phyloP scores from a whole-genome alignment of 2,329 filamentous ascomycete genomes.

The Rugonectria rugulosa region DNA sequence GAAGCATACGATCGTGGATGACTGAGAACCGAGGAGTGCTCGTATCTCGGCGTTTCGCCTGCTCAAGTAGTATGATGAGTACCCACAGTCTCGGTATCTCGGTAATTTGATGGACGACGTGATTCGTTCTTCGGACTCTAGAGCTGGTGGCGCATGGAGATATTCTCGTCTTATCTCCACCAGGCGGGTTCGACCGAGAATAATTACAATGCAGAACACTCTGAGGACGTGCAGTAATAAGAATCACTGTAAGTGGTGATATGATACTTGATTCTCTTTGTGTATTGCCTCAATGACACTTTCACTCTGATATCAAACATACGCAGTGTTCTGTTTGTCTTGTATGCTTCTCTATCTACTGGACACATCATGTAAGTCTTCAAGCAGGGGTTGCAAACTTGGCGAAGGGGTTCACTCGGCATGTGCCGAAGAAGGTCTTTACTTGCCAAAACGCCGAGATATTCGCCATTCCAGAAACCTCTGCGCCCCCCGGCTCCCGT shows the following conservation, averaged over 20 bases:
- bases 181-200: no score
- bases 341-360: no score
- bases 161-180: no score
- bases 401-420: constrained; percentile 8
- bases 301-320: no score
- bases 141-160: no score
- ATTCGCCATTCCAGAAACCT: neutral
- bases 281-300: neutral
- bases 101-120: neutral
- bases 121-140: neutral
- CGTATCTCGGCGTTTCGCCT: neutral
- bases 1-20: neutral
- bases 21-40: neutral
- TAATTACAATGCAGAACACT: no score
- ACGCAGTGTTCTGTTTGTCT: no score
- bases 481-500: neutral
- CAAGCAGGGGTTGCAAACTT: no score
- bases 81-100: constrained; percentile 9
- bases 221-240: no score
- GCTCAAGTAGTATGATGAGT: neutral
- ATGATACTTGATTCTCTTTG: neutral
- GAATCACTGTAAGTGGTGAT: no score
- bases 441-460: constrained; percentile 13
- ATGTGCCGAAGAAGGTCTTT: neutral
- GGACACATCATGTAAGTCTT: no score